Evolutionary conservation across 2,329 filamentous ascomycete genomes (phyloP), one percentile per base, ranked within the genome.

Genomic region (Ophiostoma novo-ulmi): DNA sequence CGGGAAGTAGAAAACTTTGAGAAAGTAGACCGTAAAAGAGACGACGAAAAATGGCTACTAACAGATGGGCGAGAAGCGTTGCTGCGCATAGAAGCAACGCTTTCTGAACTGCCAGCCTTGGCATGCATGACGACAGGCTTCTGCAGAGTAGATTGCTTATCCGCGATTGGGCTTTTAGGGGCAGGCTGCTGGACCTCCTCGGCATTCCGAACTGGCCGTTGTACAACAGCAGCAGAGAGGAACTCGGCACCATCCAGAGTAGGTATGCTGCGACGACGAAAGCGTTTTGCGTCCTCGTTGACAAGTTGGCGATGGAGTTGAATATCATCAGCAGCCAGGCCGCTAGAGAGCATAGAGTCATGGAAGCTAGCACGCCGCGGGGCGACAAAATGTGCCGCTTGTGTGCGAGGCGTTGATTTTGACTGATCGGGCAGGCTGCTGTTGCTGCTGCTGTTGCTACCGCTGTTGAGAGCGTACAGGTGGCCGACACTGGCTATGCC

Each of bases 261-360:
- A 74, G 92, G 92, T 81, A 96, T 87, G 80, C 93, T 97, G 74
- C 93, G 88, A 77, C 93, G 88, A 75, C 93, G 86, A 80, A 93
- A 91, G 77, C 92, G 86, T 80, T 91, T 93, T 11, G 89, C 86
- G 48, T 90, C 85, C 38, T 94, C 92, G 22, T 86, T 80, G n/a
- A 81, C 78, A 36, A 83, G 78, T 70, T 84, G 82, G 71, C 83
- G 87, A 75, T 84, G 82, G 72, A 92, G 77, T 70, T 88, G 86
- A 77, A 89, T 87, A 75, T 95, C 92, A 78, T 96, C 92, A 67
- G 85, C 85, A 75, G 84, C 80, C 8, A 79, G 76, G 3, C 88
- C 90, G 14, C 79, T 76, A 41, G 58, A 63, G 58, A 80, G 74
- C 3, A 79, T 73, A 41, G 67, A 26, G 10, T 80, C 82, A 78